phyloP scores from a whole-genome alignment of 495 filamentous ascomycete genomes.

The Poronia punctata region DNA sequence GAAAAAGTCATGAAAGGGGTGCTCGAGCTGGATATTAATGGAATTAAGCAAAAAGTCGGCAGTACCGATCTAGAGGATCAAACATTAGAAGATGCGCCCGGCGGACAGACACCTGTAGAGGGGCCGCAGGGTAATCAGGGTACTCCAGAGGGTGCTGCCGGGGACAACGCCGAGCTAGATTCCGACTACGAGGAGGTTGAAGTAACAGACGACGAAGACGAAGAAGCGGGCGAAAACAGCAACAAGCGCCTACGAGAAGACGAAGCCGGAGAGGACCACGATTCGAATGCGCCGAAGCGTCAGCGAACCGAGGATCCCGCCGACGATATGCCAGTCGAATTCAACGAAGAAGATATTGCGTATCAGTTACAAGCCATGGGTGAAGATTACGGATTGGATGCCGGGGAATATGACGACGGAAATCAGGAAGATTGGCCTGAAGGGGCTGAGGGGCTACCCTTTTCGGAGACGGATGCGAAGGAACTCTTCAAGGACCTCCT shows the following conservation, averaged over 20 bases:
- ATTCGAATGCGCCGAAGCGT: slow-evolving; percentile 54
- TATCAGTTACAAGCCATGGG: slow-evolving; percentile 86
- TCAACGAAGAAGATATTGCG: slow-evolving; percentile 91
- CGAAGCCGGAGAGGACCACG: slow-evolving; percentile 36
- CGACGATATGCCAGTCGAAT: slow-evolving; percentile 62
- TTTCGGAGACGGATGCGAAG: slow-evolving; percentile 61
- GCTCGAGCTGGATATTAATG: slow-evolving; percentile 56
- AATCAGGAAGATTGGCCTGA: slow-evolving; percentile 63
- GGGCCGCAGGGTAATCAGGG: slow-evolving; percentile 2
- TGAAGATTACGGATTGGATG: slow-evolving; percentile 58
- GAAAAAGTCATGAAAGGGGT: slow-evolving; percentile 75
- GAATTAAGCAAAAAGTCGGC: slow-evolving; percentile 45
- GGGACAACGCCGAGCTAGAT: slow-evolving; percentile 35
- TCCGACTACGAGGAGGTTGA: slow-evolving; percentile 85
- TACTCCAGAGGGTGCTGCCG: slow-evolving; percentile 18
- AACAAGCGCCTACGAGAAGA: too few relatives aligned
- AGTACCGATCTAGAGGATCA: slow-evolving; percentile 11
- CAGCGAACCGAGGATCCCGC: slow-evolving; percentile 53
- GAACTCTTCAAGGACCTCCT: slow-evolving; percentile 82
- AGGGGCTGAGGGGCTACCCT: slow-evolving; percentile 56
- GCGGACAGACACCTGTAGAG: not conserved
- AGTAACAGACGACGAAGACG: slow-evolving; percentile 62
- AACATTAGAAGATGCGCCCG: not conserved
- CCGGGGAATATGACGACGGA: slow-evolving; percentile 58
- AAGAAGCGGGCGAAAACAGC: slow-evolving; percentile 24